Percentiles rank a stretch among this genome's conserved stretches.
phyloP scores from a whole-genome alignment of 2,329 filamentous ascomycete genomes.

The Berkeleyomyces rouxiae region DNA sequence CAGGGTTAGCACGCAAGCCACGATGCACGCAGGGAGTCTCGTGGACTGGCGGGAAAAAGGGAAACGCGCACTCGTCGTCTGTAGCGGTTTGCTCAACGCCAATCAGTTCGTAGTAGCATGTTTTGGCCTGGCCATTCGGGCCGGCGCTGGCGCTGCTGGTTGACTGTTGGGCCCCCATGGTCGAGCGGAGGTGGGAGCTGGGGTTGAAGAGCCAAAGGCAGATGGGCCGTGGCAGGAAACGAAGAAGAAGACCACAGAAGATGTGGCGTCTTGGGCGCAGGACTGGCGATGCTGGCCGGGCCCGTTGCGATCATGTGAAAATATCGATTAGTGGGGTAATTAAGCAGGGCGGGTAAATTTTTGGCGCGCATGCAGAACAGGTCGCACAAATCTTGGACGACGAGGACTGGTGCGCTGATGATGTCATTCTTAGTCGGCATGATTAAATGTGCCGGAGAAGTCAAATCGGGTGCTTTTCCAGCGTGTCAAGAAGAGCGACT shows the following conservation, averaged over 20 bases:
- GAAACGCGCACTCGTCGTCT: slow-evolving; percentile 54
- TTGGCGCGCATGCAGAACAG: not conserved
- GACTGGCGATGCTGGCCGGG: not conserved
- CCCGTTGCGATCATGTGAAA: not conserved
- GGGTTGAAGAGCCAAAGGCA: too few species aligned
- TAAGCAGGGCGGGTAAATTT: not conserved
- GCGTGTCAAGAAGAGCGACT: too few species aligned
- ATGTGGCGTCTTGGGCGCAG: too few species aligned
- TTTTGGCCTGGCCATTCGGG: slow-evolving; percentile 35
- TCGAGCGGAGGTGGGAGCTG: not conserved
- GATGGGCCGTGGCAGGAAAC: not conserved
- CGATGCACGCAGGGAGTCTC: too few species aligned
- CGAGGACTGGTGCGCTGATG: not conserved
- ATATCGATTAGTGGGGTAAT: not conserved
- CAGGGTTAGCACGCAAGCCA: not conserved
- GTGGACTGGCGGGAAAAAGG: not conserved
- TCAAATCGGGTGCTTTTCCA: not conserved
- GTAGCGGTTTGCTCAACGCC: slow-evolving; percentile 54
- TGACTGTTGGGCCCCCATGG: slow-evolving; percentile 42
- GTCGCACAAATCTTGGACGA: too few species aligned
- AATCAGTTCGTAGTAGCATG: slow-evolving; percentile 75
- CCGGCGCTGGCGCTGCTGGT: slow-evolving; percentile 22
- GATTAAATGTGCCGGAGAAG: not conserved
- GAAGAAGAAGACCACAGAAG: too few species aligned
- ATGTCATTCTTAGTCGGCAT: not conserved